Percentiles rank a stretch among this genome's conserved stretches.
These are phyloP conservation scores for Colletotrichum sp. DNA, from an alignment of 2,329 filamentous ascomycete species.

Conservation along the genomic window DNA sequence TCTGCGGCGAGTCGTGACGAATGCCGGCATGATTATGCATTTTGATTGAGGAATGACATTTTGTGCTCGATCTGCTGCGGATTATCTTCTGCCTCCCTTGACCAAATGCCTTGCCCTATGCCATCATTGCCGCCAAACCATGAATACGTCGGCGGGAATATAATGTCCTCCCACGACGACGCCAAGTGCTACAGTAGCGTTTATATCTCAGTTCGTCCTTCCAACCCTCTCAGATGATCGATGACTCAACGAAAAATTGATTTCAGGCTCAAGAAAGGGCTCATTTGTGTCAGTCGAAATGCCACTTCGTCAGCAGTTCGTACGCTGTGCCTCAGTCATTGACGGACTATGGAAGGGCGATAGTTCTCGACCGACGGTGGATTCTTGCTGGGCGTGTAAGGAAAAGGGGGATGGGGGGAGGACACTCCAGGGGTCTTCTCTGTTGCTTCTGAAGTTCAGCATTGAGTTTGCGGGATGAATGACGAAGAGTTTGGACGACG, in stretches of 20 bases:
- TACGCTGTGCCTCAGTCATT: neutral
- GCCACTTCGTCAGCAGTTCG: neutral
- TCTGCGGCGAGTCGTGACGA: neutral
- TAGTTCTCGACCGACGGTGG: neutral
- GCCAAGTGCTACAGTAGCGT: neutral
- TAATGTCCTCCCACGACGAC: neutral
- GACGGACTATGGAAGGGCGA: neutral
- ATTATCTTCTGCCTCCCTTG: neutral
- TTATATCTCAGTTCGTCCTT: neutral
- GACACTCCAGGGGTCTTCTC: neutral
- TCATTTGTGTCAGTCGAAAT: neutral
- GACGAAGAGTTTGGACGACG: neutral
- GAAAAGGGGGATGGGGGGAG: neutral
- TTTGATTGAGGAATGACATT: neutral
- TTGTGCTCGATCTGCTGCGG: neutral
- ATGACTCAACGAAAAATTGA: neutral
- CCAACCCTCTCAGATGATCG: neutral
- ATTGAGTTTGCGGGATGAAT: conserved; percentile 1
- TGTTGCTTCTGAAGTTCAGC: neutral
- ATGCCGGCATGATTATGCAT: neutral
- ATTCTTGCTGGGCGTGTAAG: neutral
- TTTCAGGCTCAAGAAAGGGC: neutral
- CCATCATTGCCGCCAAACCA: neutral
- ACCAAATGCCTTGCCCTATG: neutral
- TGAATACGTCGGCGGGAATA: neutral